Evolutionary conservation across 2,329 filamentous ascomycete species (phyloP).

Genomic region (Fusarium bactridioides): DNA sequence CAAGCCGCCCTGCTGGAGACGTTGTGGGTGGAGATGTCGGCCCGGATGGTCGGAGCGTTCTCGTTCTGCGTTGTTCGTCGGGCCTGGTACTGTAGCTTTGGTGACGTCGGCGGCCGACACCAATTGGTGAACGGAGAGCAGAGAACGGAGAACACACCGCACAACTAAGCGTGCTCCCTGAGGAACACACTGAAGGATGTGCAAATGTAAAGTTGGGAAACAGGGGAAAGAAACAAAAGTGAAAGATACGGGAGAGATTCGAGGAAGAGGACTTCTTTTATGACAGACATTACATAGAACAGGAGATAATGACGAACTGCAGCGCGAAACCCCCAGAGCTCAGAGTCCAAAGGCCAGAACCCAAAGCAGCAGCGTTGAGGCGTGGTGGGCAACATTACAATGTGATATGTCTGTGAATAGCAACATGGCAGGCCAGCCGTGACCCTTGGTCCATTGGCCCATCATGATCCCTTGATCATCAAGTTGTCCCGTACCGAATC

Average conservation of each 20-base stretch:
- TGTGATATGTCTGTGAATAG: constrained; percentile 22
- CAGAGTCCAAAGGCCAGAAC: background rate
- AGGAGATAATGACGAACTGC: constrained; percentile 13
- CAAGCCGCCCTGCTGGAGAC: constrained; percentile 40
- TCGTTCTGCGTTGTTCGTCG: constrained; percentile 35
- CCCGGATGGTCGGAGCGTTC: constrained; percentile 42
- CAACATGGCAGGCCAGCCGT: constrained; percentile 5
- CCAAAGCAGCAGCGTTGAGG: background rate
- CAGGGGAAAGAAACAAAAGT: background rate
- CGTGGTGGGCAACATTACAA: constrained; percentile 13
- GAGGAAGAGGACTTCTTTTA: constrained; percentile 24
- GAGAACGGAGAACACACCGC: constrained; percentile 22
- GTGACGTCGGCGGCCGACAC: constrained; percentile 41
- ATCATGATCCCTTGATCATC: constrained; percentile 28
- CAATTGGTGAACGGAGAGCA: constrained; percentile 16
- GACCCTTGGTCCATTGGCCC: constrained; percentile 21
- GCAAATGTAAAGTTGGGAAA: constrained; percentile 1
- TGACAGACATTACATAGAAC: constrained; percentile 16
- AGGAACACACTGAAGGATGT: constrained; percentile 22
- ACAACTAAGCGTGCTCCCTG: constrained; percentile 27
- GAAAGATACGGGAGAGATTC: background rate
- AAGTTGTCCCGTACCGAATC: constrained; percentile 22
- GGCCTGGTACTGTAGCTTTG: constrained; percentile 34
- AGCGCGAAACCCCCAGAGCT: background rate
- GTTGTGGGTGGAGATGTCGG: constrained; percentile 43